Conservation (phyloP, 352 stramenopile genomes). For the Pythium oligandrum region DNA sequence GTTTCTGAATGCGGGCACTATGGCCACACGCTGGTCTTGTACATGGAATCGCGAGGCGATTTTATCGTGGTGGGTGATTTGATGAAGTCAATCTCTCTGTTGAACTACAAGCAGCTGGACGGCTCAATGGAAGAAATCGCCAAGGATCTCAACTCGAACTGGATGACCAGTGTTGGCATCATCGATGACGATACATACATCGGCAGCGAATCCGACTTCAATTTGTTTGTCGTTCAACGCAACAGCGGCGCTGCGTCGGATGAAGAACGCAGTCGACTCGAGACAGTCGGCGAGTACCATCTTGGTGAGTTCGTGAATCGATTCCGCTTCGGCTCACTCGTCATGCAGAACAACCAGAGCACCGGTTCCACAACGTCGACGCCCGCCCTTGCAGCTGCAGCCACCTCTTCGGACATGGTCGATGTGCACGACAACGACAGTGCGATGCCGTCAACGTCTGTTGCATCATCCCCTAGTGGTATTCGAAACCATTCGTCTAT, state of each 20-base stretch:
- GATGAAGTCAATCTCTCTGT: conserved; percentile 95
- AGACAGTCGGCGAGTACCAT: conserved; percentile 93
- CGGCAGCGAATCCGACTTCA: conserved; percentile 93
- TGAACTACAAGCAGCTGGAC: conserved; percentile 92
- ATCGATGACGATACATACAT: conserved; percentile 94
- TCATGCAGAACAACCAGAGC: conserved; percentile 87
- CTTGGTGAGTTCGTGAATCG: conserved; percentile 96
- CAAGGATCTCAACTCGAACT: conserved; percentile 95
- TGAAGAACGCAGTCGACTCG: conserved; percentile 90
- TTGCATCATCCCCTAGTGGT: conserved; percentile 7
- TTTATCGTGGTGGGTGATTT: conserved; percentile 96
- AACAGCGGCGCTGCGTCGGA: conserved; percentile 91
- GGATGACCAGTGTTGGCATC: conserved; percentile 94
- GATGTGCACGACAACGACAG: conserved; percentile 24
- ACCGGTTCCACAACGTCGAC: neutral
- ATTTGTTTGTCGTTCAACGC: conserved; percentile 92
- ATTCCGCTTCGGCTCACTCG: conserved; percentile 92
- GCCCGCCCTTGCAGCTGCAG: neutral
- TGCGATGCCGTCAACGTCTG: conserved; percentile 2
- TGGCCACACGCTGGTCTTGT: conserved; percentile 94
- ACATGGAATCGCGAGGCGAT: conserved; percentile 92
- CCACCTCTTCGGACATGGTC: conserved; percentile 38
- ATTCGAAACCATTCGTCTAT: conserved; percentile 37
- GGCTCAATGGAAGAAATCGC: conserved; percentile 94
- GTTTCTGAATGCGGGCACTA: conserved; percentile 92